Evolutionary conservation across 768 basidiomycete species (phyloP).

Genomic region (Neoboletus brunneissimus): DNA sequence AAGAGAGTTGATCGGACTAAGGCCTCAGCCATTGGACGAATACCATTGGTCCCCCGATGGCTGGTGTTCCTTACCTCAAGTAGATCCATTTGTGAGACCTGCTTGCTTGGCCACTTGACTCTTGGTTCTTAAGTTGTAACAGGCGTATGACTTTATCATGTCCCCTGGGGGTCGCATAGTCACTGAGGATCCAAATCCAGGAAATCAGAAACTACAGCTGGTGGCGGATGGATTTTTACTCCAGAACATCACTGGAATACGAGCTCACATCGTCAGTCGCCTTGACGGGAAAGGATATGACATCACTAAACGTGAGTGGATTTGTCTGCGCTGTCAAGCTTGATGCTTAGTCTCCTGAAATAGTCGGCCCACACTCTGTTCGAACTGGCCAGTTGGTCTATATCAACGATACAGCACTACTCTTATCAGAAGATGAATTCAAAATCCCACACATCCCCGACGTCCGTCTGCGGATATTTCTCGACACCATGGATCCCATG

Average conservation of each 20-base stretch:
- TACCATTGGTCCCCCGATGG: slow-evolving; percentile 64
- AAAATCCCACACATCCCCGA: slow-evolving; percentile 33
- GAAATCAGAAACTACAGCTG: slow-evolving; percentile 57
- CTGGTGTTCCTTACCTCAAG: slow-evolving; percentile 70
- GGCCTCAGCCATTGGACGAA: slow-evolving; percentile 48
- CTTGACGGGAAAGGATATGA: slow-evolving; percentile 86
- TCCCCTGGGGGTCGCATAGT: slow-evolving; percentile 52
- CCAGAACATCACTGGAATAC: slow-evolving; percentile 74
- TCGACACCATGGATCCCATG: slow-evolving; percentile 49
- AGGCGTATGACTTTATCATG: slow-evolving; percentile 85
- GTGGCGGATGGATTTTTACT: slow-evolving; percentile 71
- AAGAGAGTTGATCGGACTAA: slow-evolving; percentile 59
- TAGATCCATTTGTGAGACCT: slow-evolving; percentile 63
- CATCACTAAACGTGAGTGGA: slow-evolving; percentile 67
- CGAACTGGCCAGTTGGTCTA: slow-evolving; percentile 79
- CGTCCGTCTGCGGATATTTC: slow-evolving; percentile 57
- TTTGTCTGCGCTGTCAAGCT: neutral
- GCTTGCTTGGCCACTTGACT: neutral
- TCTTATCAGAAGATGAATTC: slow-evolving; percentile 34
- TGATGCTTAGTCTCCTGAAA: slow-evolving; percentile 3
- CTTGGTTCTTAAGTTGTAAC: neutral
- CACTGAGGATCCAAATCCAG: slow-evolving; percentile 69
- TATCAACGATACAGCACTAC: slow-evolving; percentile 62
- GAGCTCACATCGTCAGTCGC: slow-evolving; percentile 72
- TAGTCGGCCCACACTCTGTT: slow-evolving; percentile 82